These are phyloP conservation scores for Pichia eremophila DNA, from an alignment of 805 yeast genomes.

Conservation along the genomic window DNA sequence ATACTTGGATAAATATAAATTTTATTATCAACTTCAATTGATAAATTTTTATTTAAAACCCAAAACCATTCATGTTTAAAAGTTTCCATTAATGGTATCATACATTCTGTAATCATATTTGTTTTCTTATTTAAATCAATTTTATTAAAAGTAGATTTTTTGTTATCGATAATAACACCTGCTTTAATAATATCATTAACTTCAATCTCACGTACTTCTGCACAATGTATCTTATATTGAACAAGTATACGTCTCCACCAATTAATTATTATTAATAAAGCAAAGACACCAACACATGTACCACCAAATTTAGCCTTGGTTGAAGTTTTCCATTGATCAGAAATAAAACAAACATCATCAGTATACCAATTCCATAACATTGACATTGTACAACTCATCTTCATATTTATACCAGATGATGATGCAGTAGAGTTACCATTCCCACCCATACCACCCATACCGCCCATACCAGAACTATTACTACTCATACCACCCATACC, in stretches of 20 bases:
- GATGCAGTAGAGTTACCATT: not conserved
- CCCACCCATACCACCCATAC: slow-evolving; percentile 1
- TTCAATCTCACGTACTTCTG: slow-evolving; percentile 6
- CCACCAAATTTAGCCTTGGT: slow-evolving; percentile 13
- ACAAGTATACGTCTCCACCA: slow-evolving; percentile 14
- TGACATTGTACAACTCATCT: slow-evolving; percentile 12
- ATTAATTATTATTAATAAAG: slow-evolving; percentile 6
- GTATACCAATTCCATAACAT: slow-evolving; percentile 17
- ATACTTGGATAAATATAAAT: slow-evolving; percentile 12
- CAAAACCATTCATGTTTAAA: slow-evolving; percentile 12
- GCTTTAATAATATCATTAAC: slow-evolving; percentile 1
- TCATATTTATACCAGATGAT: not conserved
- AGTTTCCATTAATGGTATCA: slow-evolving; percentile 9
- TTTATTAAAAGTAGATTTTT: not conserved
- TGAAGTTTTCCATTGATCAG: slow-evolving; percentile 12
- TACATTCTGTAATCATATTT: slow-evolving; percentile 1
- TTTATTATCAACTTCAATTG: slow-evolving; percentile 8
- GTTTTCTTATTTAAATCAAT: not conserved
- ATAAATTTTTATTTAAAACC: slow-evolving; percentile 8
- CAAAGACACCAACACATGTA: slow-evolving; percentile 15
- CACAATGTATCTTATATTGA: slow-evolving; percentile 8
- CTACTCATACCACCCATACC: not conserved
- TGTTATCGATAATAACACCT: not conserved
- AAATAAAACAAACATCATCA: slow-evolving; percentile 12
- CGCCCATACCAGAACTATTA: too few species aligned